A percentile compares a stretch with the other conserved stretches of the same genome.
These are phyloP conservation scores for Tylopilus felleus DNA, from an alignment of 768 basidiomycete species.

Conservation along the genomic window DNA sequence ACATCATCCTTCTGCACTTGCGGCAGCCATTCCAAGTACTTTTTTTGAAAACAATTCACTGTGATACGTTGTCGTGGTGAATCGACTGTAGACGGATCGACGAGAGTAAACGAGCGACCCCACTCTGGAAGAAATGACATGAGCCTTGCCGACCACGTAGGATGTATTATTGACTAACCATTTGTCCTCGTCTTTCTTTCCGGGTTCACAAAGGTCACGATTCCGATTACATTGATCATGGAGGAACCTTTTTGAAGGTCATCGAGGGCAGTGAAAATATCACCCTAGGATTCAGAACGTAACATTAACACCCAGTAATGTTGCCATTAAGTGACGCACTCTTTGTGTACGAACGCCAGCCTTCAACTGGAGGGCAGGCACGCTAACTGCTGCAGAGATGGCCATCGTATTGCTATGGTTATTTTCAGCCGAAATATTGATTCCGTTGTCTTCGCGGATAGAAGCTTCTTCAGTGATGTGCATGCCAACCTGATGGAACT, in stretches of 20 bases:
- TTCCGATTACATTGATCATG: conserved; percentile 30
- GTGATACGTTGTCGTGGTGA: conserved; percentile 24
- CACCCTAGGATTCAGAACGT: conserved; percentile 20
- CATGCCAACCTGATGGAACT: not conserved
- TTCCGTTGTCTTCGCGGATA: not conserved
- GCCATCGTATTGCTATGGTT: not conserved
- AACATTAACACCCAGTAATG: not conserved
- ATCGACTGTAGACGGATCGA: conserved; percentile 49
- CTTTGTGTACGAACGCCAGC: conserved; percentile 29
- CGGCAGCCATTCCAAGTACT: conserved; percentile 49
- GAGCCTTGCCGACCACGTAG: not conserved
- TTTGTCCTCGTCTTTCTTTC: conserved; percentile 20
- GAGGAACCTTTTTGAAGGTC: conserved; percentile 12
- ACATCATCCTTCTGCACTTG: conserved; percentile 45
- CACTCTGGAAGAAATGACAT: conserved; percentile 39
- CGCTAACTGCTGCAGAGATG: not conserved
- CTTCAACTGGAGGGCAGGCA: conserved; percentile 4
- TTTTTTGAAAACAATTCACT: conserved; percentile 53
- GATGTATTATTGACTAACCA: conserved; percentile 21
- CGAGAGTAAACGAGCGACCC: conserved; percentile 41
- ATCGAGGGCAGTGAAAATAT: conserved; percentile 20
- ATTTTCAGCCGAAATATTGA: not conserved
- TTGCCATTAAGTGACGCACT: conserved; percentile 14
- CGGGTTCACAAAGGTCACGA: conserved; percentile 23
- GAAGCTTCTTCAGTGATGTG: not conserved